Base-by-base conservation (phyloP, 768 basidiomycete genomes). In the Cyclocybe cylindracea region DNA sequence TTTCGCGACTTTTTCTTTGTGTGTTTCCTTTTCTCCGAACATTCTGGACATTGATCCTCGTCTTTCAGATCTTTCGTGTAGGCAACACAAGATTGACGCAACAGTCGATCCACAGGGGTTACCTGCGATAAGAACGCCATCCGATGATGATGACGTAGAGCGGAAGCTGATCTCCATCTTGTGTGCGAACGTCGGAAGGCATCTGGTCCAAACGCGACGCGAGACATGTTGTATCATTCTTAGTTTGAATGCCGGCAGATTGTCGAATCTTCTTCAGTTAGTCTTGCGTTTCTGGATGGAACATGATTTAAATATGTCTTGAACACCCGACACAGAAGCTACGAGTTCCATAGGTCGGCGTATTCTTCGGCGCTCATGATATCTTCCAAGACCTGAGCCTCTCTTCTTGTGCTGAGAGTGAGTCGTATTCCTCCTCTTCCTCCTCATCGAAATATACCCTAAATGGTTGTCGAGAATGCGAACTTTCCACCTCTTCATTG, bases 21-120 rank as follows among this genome's bases (percentile, higher is more conserved):
- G 0, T 7, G 16, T 39, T 24, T 39, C 50, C 4, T 58, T 1
- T 24, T 32, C 50, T 66, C 60, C 0, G 41, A 10, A 51, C 67
- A 71, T 16, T 47, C 47, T 1, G 46, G 54, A 36, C 68, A 69
- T 4, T 32, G 13, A 1, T 49, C 45, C 1, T 44, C 18, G 3
- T 62, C 44, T 6, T 42, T 10, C 35, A 62, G 58, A 16, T 57
- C 35, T 2, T 62, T 61, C 1, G 66, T 66, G 44, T 64, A 75
- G 31, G 63, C 56, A 16, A 68, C 53, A 48, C 73, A 76, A 0
- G 66, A 35, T 68, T 64, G 7, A 61, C 36, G 50, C 75, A 76
- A 41, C 71, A 74, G 47, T 72, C 54, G 47, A 66, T 64, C 39
- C 48, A 65, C 7, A 46, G 31, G 0, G 65, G 65, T 8, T 47